A percentile compares a stretch with the other conserved stretches of the same genome.
phyloP scores from a whole-genome alignment of 495 filamentous ascomycete genomes.

The Hypoxylon crocopeplum region DNA sequence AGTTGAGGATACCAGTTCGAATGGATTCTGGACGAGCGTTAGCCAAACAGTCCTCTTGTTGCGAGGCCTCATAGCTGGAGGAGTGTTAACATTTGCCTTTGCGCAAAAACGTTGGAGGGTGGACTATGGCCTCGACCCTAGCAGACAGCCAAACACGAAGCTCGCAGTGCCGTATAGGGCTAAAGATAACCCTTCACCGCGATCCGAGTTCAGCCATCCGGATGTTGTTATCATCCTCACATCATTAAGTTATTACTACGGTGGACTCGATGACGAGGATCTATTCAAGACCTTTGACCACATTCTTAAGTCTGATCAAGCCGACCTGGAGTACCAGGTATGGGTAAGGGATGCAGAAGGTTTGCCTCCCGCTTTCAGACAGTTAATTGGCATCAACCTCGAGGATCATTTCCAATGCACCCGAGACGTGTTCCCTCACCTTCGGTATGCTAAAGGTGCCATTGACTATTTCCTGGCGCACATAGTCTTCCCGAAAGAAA shows the following conservation, averaged over 20 bases:
- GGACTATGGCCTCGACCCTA: constrained; percentile 66
- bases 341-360: constrained; percentile 55
- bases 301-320: constrained; percentile 63
- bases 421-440: constrained; percentile 55
- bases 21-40: constrained; percentile 44
- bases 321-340: constrained; percentile 57
- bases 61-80: constrained; percentile 64
- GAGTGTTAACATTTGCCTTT: constrained; percentile 62
- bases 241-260: constrained; percentile 72
- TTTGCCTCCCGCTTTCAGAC: constrained; percentile 49
- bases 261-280: constrained; percentile 62
- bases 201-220: constrained; percentile 77
- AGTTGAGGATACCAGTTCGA: constrained; percentile 41
- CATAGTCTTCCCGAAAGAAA: constrained; percentile 70
- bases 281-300: constrained; percentile 56
- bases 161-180: constrained; percentile 76
- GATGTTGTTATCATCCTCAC: constrained; percentile 75
- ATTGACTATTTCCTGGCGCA: constrained; percentile 70
- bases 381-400: constrained; percentile 65
- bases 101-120: constrained; percentile 69
- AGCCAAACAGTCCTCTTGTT: constrained; percentile 61
- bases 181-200: constrained; percentile 68
- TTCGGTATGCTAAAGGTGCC: constrained; percentile 58
- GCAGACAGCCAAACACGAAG: constrained; percentile 49
- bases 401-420: constrained; percentile 54